Base-by-base conservation (phyloP, 2,329 filamentous ascomycete genomes). In the Pseudogymnoascus sp. region DNA sequence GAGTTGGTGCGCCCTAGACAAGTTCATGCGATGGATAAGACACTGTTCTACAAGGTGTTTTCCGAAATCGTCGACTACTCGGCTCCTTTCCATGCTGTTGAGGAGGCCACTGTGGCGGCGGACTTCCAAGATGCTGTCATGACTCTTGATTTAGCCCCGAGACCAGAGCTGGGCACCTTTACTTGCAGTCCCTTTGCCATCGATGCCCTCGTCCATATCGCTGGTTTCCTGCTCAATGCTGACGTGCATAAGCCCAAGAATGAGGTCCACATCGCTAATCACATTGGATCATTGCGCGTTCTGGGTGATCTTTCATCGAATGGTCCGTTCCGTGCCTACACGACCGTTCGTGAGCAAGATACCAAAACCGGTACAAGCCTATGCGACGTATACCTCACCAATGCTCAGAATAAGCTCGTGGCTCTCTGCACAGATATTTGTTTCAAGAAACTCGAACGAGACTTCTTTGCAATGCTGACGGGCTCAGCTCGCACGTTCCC, bases 261-360 rank as follows among this genome's bases (percentile, higher is more conserved):
- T 61, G 77, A 81, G 66, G 81, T 85, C 59, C 85, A 78, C 71
- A 83, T 86, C 69, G 84, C 82, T 7, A 83, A 86, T 67, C 83
- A 83, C 38, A 86, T 83, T 84, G 79, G 79, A 41, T 80, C 78
- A 2, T 73, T 84, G 68, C 76, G 79, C 24, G 24, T 50, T 28
- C 24, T 50, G 43, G 43, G 43, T 50, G 43, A 50, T 26, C 12
- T 50, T 50, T 28, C 43, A 7, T 50, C 43, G 7, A 50, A 26
- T 14, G 43, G 43, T 5, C 43, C 43, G 14, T 50, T 50, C 43
- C 43, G 43, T 50, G 43, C 43, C 6, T 50, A 50, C 14, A 50
- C 43, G 7, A 50, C 43, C 22, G 24, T 50, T 28, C 43, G 43
- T n/a, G 43, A 50, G 14, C 43, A 50, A 16, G 43, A 50, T 16